These are phyloP conservation scores for Pseudonitzschia pungens DNA, from an alignment of 108 stramenopile genomes.

Conservation along the genomic window DNA sequence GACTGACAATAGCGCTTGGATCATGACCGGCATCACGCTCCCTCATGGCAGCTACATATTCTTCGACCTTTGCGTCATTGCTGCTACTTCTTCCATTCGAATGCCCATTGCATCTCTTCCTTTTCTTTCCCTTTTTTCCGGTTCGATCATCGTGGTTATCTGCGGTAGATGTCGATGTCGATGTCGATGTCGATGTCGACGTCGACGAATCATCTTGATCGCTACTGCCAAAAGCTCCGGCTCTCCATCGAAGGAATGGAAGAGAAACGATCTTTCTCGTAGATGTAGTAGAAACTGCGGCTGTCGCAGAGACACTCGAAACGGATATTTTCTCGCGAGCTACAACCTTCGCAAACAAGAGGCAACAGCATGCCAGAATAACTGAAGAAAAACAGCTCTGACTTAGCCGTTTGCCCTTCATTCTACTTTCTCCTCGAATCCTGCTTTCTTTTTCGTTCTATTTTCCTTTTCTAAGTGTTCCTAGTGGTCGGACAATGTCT, in stretches of 20 bases:
- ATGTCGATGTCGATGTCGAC: too few relatives aligned
- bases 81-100: not conserved
- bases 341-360: not conserved
- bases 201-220: not conserved
- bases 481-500: too few relatives aligned
- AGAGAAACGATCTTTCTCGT: not conserved
- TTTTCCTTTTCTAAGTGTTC: too few relatives aligned
- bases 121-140: not conserved
- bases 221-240: conserved; percentile 10
- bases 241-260: not conserved
- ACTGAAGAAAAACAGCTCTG: not conserved
- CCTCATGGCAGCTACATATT: conserved; percentile 39
- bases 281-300: not conserved
- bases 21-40: conserved; percentile 26
- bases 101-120: not conserved
- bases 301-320: not conserved
- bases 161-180: too few relatives aligned
- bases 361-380: not conserved
- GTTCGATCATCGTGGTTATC: conserved; percentile 8
- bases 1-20: not conserved
- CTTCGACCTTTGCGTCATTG: conserved; percentile 27
- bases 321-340: not conserved
- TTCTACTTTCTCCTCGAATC: too few relatives aligned
- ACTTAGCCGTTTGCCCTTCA: conserved; percentile 2
- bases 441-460: too few relatives aligned